Evolutionary conservation across 495 filamentous ascomycete species (phyloP), one percentile per base, ranked within the genome.

Genomic region (Filosporella fistucella): DNA sequence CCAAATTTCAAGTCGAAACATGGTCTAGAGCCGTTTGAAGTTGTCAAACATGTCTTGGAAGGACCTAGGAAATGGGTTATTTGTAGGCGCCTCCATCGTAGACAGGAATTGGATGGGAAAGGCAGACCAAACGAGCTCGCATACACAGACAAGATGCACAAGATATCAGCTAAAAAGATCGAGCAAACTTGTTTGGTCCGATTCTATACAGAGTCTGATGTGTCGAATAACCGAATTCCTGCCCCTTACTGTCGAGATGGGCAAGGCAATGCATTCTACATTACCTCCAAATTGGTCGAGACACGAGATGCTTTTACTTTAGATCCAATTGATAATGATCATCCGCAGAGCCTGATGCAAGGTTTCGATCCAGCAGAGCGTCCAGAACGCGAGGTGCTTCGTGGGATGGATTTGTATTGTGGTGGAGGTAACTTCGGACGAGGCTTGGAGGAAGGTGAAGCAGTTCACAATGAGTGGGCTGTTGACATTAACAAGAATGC

Each of bases 341-440:
- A 49, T 30, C 49, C 54, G 4, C 11, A 10, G 8, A 59, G 61
- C 2, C 42, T 86, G 5, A 71, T 66, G 5, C 72, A 84, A 62
- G 82, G 83, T 0, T 84, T 76, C 26, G 66, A 84, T 51, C 74
- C 73, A 0, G 2, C 13, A 8, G 24, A 18, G 1, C 6, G 1
- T 17, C 26, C 8, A 10, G 14, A 10, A 33, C 54, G 32, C 17
- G 6, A 39, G 49, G 8, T 30, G 20, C 62, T 86, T 22, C 63
- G 56, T 40, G 85, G 81, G 0, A 58, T 90, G 29, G 82, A 84
- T 49, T 63, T 91, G 16, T 90, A 84, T 57, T 86, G 82, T 47
- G 86, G 86, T 8, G 79, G 83, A 33, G 86, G 86, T 0, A 86
- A 80, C 54, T 77, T 89, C 49, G 86, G 81, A 3, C 69, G 85